A percentile compares a stretch with the other conserved stretches of the same genome.
Conservation (phyloP, 305 asterid species). For the Solanum aculeatissimum region DNA sequence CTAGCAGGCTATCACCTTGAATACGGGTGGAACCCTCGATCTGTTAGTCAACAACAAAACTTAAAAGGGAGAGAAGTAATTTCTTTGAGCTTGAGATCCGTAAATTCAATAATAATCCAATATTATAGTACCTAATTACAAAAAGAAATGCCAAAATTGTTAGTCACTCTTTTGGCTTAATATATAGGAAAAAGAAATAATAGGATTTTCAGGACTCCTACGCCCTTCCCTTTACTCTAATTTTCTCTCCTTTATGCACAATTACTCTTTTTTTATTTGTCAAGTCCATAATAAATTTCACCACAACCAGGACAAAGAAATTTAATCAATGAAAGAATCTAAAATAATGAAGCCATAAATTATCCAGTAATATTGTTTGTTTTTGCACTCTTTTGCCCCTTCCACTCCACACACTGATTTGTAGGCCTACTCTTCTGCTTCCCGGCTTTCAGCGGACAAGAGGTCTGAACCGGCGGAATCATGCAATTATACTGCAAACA, state of each 20-base stretch:
- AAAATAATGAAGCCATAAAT: not conserved
- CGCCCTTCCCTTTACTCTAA: not conserved
- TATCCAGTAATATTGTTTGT: constrained; percentile 1
- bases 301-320: constrained; percentile 21
- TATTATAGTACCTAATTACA: not conserved
- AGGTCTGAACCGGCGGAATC: constrained; percentile 75
- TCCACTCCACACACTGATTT: constrained; percentile 61
- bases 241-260: constrained; percentile 1
- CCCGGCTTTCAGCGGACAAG: constrained; percentile 89
- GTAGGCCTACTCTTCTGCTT: constrained; percentile 82
- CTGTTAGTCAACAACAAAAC: not conserved
- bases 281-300: not conserved
- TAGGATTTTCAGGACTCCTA: not conserved
- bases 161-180: not conserved
- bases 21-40: not conserved
- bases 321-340: constrained; percentile 24
- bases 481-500: constrained; percentile 92
- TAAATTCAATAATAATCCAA: not conserved
- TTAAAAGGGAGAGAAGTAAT: not conserved
- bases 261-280: not conserved
- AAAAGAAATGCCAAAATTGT: not conserved
- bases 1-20: no score
- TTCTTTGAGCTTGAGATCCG: not conserved
- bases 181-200: not conserved
- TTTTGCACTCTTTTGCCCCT: constrained; percentile 29